Base-by-base conservation (phyloP, 352 stramenopile genomes). In the Phytopythium vexans region DNA sequence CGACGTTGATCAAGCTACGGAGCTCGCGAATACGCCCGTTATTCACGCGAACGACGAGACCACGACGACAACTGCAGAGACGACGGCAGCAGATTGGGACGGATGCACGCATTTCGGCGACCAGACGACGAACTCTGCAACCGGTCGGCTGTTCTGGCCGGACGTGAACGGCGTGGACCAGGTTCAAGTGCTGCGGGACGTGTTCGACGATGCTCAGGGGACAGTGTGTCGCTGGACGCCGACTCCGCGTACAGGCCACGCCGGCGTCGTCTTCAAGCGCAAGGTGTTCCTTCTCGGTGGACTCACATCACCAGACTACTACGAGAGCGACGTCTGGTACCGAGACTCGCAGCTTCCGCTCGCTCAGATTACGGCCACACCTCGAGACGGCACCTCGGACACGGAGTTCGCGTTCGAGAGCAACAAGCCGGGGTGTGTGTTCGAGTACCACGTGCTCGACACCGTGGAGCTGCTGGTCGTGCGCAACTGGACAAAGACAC, bases 281-380 rank as follows among this genome's bases (percentile, higher is more conserved):
- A 83, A 76, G 33, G 62, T 95, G 1, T 78, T 95, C 44, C 57
- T 87, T 8, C 60, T 96, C 8, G 89, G 86, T 14, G 86, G 88
- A 0, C 72, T 89, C 46, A 74, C 76, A 2, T 57, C 57, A 1
- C 74, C 84, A 0, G 72, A 91, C 45, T 74, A 78, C 58, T 86
- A 87, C 39, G 70, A 87, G 16, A 90, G 91, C 49, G 89, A 96
- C 57, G 81, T 88, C n/a, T 97, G 89, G 89, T 96, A 95, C 56
- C 74, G 81, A 36, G 77, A 88, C 43, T 56, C 66, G 44, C 60
- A 62, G 36, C 66, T 58, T n/a, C 81, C 81, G 1, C 69, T 68
- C 16, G 74, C 81, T 4, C 67, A 81, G 42, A 76, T 91, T 41
- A 82, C 72, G 12, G 49, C 70, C 34, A 56, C 70, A 27, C 81